A percentile compares a stretch with the other conserved stretches of the same genome.
These are phyloP conservation scores for Euphrasia arctica DNA, from an alignment of 305 asterid genomes.

Conservation along the genomic window DNA sequence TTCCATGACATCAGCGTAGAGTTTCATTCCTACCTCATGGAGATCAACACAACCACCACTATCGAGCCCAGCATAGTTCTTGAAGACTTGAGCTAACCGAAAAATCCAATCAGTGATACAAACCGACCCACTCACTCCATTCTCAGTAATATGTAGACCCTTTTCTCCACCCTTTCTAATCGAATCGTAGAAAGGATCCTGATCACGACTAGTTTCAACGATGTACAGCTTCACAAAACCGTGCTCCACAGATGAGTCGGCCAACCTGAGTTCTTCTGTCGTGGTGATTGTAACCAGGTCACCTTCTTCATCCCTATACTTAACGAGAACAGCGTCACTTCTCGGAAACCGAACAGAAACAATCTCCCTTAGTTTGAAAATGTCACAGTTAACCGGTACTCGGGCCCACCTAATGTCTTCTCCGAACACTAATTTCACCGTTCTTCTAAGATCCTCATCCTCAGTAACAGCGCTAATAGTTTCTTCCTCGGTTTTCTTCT, in stretches of 20 bases:
- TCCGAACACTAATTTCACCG: slow-evolving; percentile 73
- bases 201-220: slow-evolving; percentile 64
- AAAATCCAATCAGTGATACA: slow-evolving; percentile 80
- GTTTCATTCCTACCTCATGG: slow-evolving; percentile 74
- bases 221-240: slow-evolving; percentile 66
- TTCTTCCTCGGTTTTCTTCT: slow-evolving; percentile 56
- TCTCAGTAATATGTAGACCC: slow-evolving; percentile 30
- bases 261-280: slow-evolving; percentile 79
- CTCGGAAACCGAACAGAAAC: slow-evolving; percentile 57
- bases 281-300: slow-evolving; percentile 84
- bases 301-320: slow-evolving; percentile 88
- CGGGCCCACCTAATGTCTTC: slow-evolving; percentile 93
- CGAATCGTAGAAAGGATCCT: slow-evolving; percentile 61
- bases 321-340: slow-evolving; percentile 56
- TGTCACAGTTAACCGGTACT: slow-evolving; percentile 59
- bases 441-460: slow-evolving; percentile 47
- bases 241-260: slow-evolving; percentile 61
- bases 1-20: slow-evolving; percentile 79
- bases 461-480: slow-evolving; percentile 32
- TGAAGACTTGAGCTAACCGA: slow-evolving; percentile 75
- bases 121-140: slow-evolving; percentile 45
- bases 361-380: slow-evolving; percentile 59
- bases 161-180: slow-evolving; percentile 27
- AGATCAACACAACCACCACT: slow-evolving; percentile 72
- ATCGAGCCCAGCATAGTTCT: slow-evolving; percentile 69